Evolutionary conservation across 1,139 yeast species (phyloP), one percentile per base, ranked within the genome.

Genomic region (Sugiyamaella japonica): DNA sequence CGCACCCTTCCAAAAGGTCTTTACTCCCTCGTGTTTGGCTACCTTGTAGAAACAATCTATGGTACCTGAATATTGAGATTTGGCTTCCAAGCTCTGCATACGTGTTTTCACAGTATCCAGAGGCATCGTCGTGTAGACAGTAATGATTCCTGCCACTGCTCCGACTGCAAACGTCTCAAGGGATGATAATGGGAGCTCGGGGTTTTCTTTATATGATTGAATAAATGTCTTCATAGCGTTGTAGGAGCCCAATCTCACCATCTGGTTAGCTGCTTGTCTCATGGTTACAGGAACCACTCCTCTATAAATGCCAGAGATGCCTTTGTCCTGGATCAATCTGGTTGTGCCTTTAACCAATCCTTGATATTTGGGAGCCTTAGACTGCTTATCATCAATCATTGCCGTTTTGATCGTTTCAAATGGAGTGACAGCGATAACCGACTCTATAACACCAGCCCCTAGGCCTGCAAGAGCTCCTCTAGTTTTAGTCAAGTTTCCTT

Each of bases 71-170:
- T 93, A 93, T 65, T 78, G 72, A 61, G 80, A 78, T 55, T 81
- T 80, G 3, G 97, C 89, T 38, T 89, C 95, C 62, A 93, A 77
- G 29, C 96, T 87, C 75, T 93, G 99, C 97, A 93, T 93, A 73
- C 99, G 82, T 0, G 99, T 93, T 75, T 93, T 93, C 60, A 93
- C 97, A 0, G 98, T 93, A 70, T 93, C 99, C 40, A 93, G 85
- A 9, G 99, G 99, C 98, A 93, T 93, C 8, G 99, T 93, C 3
- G 96, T 77, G 71, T 93, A 93, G 15, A 93, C 99, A 0, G 99
- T 93, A 53, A 93, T 85, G 51, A 86, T 78, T 28, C 99, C 99
- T 0, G 97, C 96, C 65, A 89, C 79, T 1, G 97, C 89, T 42
- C 99, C 99, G 9, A 93, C 89, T 1, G 84, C 80, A 71, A 93